Base-by-base conservation (phyloP, 2,329 filamentous ascomycete genomes). In the Cladophialophora bantiana region DNA sequence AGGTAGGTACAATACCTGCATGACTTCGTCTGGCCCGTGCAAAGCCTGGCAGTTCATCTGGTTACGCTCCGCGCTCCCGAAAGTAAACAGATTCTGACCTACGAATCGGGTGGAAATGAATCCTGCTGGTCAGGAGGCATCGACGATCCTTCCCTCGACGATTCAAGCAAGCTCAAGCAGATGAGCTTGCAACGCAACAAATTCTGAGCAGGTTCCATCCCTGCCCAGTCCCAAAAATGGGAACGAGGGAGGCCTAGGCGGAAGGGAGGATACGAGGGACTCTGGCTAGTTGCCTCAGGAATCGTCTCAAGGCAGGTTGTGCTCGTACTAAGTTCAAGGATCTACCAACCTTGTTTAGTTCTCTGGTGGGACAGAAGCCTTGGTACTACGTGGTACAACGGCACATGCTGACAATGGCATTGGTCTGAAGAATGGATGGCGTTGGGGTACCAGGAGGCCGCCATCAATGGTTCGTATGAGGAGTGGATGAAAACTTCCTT, bases 401-500 rank as follows among this genome's bases (percentile, higher is more conserved):
- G 56, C 13, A 32, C 56, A 45, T 59, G 20, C 26, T 13, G 50
- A 59, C 31, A 13, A 34, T 31, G 26, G 38, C 7, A 32, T 45
- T 45, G 38, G 45, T 6, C 26, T 50, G 57, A 26, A 35, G 12
- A 35, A 32, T 50, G 42, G 31, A 13, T 35, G 40, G 15, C 7
- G 48, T 36, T 50, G 26, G 13, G 15, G 57, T 45, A 59, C 57
- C 40, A 50, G 42, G 57, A 50, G n/a, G 7, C 57, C 57, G 40
- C 15, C 40, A 45, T 34, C 31, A 18, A 7, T 34, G 38, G 40
- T 48, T 48, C n/a, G 40, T 35, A 4, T 45, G 57, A 50, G 40
- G n/a, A 42, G 57, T 59, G 40, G 40, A 26, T 50, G 45, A 26
- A 20, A 12, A 18, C 26, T 26, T 26, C 26, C 20, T 31, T 50